Percentiles rank a stretch among this genome's conserved stretches.
These are phyloP conservation scores for Sclerotinia trifoliorum DNA, from an alignment of 2,329 filamentous ascomycete species.

Conservation along the genomic window DNA sequence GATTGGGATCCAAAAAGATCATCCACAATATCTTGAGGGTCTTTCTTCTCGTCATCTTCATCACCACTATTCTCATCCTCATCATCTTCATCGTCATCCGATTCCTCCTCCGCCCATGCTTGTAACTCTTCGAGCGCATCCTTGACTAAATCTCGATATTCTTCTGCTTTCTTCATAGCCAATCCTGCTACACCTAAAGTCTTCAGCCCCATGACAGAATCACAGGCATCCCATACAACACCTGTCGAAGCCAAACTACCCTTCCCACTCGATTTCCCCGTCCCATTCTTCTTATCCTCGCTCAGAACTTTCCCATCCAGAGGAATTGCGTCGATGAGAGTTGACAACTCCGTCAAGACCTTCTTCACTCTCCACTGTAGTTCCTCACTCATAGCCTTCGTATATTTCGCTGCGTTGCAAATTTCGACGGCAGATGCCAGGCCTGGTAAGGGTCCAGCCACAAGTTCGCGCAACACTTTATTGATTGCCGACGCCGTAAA, in stretches of 20 bases:
- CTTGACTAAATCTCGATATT: slow-evolving; percentile 71
- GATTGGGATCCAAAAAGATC: slow-evolving; percentile 63
- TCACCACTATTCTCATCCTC: slow-evolving; percentile 55
- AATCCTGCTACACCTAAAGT: slow-evolving; percentile 67
- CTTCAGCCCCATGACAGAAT: slow-evolving; percentile 64
- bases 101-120: slow-evolving; percentile 78
- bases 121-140: slow-evolving; percentile 85
- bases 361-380: slow-evolving; percentile 58
- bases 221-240: slow-evolving; percentile 80
- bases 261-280: slow-evolving; percentile 43
- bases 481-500: slow-evolving; percentile 77
- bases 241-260: slow-evolving; percentile 67
- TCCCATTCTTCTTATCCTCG: slow-evolving; percentile 48
- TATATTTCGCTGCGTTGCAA: slow-evolving; percentile 61
- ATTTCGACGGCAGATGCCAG: slow-evolving; percentile 69
- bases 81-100: slow-evolving; percentile 60
- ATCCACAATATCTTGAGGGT: slow-evolving; percentile 60
- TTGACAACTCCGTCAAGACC: slow-evolving; percentile 61
- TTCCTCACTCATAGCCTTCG: slow-evolving; percentile 61
- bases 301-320: slow-evolving; percentile 55
- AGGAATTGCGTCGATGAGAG: slow-evolving; percentile 60
- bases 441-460: slow-evolving; percentile 69
- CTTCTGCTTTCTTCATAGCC: slow-evolving; percentile 67
- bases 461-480: slow-evolving; percentile 70
- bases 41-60: slow-evolving; percentile 42